phyloP scores from a whole-genome alignment of 805 yeast genomes.

The Myxozyma nipponensis region DNA sequence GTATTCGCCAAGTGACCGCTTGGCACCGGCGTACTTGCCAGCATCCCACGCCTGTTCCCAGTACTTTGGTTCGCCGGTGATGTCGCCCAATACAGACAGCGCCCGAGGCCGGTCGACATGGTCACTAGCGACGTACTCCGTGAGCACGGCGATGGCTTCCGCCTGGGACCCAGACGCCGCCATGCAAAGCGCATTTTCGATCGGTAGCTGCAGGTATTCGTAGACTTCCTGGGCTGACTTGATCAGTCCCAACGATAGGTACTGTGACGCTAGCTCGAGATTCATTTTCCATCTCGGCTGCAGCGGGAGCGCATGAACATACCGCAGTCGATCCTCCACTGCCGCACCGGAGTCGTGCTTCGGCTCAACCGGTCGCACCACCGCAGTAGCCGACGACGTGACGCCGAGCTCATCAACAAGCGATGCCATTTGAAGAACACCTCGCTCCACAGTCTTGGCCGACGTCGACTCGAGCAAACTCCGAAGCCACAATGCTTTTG shows the following conservation, averaged over 20 bases:
- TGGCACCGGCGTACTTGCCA: slow-evolving; percentile 80
- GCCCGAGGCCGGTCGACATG: slow-evolving; percentile 80
- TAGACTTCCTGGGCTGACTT: slow-evolving; percentile 87
- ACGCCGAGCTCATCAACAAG: slow-evolving; percentile 83
- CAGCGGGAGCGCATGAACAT: slow-evolving; percentile 68
- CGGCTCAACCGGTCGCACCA: slow-evolving; percentile 7
- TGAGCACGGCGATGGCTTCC: slow-evolving; percentile 60
- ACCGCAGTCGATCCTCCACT: slow-evolving; percentile 55
- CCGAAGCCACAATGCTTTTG: slow-evolving; percentile 85
- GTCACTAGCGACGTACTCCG: slow-evolving; percentile 44
- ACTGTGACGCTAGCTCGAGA: slow-evolving; percentile 74
- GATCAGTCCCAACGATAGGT: slow-evolving; percentile 77
- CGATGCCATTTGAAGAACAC: slow-evolving; percentile 87
- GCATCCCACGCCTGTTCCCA: slow-evolving; percentile 89
- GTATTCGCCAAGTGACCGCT: slow-evolving; percentile 72
- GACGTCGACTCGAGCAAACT: slow-evolving; percentile 75
- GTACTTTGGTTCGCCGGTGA: slow-evolving; percentile 64
- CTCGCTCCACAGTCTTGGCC: slow-evolving; percentile 88
- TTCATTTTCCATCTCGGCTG: slow-evolving; percentile 86
- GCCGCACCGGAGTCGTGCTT: slow-evolving; percentile 31
- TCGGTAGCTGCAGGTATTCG: slow-evolving; percentile 66
- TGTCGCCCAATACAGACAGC: slow-evolving; percentile 78
- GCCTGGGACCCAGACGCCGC: slow-evolving; percentile 72
- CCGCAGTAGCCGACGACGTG: slow-evolving; percentile 40
- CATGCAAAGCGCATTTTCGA: slow-evolving; percentile 85